Percentiles rank a stretch among this genome's conserved stretches.
These are phyloP conservation scores for Aspergillus glaucus DNA, from an alignment of 2,329 filamentous ascomycete species.

Conservation along the genomic window DNA sequence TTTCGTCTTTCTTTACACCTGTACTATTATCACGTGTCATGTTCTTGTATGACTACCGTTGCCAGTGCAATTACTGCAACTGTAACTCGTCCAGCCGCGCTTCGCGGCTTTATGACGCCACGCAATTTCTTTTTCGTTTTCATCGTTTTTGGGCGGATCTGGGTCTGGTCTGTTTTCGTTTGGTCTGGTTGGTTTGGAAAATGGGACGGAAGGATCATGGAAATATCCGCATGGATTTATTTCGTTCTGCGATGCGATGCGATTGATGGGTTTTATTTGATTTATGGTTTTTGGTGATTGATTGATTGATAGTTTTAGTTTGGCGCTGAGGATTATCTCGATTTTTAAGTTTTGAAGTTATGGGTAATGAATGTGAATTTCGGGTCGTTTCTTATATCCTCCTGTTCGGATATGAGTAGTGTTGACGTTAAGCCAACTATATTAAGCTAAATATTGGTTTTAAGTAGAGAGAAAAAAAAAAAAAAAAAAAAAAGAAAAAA, in stretches of 20 bases:
- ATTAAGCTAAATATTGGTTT: not conserved
- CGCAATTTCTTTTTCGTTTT: not conserved
- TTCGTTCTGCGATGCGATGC: not conserved
- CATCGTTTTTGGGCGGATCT: not conserved
- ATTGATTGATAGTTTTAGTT: too few relatives aligned
- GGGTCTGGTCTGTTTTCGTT: not conserved
- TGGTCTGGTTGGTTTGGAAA: not conserved
- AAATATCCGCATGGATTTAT: not conserved
- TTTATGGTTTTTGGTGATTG: too few relatives aligned
- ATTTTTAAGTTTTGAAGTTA: too few relatives aligned
- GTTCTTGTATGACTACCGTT: slow-evolving; percentile 17
- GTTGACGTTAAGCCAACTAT: too few relatives aligned
- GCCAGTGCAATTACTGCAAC: too few relatives aligned
- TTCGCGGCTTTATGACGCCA: not conserved
- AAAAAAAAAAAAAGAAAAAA: not conserved
- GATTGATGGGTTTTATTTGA: not conserved
- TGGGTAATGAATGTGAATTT: too few relatives aligned
- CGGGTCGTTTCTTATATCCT: not conserved
- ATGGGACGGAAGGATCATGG: not conserved
- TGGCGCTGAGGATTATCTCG: too few relatives aligned
- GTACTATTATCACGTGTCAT: slow-evolving; percentile 25
- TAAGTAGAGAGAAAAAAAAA: not conserved
- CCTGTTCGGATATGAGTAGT: not conserved
- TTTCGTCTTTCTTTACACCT: slow-evolving; percentile 3
- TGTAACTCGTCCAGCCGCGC: too few relatives aligned